phyloP scores from a whole-genome alignment of 106 monocot genomes.

The Gastrodia elata region DNA sequence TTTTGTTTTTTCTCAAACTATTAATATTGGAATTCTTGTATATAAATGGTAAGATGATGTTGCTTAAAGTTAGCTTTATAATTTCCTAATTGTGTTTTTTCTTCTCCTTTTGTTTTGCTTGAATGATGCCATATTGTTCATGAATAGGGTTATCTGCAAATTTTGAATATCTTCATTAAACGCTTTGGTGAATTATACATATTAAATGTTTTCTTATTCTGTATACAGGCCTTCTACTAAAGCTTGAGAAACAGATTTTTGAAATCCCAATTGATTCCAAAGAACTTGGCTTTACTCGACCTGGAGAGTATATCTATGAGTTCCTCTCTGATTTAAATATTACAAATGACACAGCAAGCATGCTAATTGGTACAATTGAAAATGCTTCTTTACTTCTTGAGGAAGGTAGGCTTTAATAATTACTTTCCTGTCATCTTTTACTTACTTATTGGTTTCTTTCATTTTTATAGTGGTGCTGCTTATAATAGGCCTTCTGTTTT shows the following conservation, averaged over 20 bases:
- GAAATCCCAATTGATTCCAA: conserved; percentile 75
- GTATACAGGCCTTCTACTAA: conserved; percentile 73
- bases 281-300: conserved; percentile 76
- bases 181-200: too few relatives aligned
- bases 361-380: conserved; percentile 87
- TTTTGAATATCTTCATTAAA: background rate
- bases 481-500: background rate
- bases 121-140: background rate
- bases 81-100: background rate
- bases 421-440: background rate
- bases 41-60: background rate
- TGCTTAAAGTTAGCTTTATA: background rate
- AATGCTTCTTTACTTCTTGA: conserved; percentile 75
- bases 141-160: background rate
- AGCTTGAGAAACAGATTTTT: conserved; percentile 66
- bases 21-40: background rate
- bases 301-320: conserved; percentile 82
- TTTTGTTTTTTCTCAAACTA: background rate
- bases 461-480: background rate
- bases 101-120: background rate
- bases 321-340: conserved; percentile 89
- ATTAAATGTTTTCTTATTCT: too few relatives aligned
- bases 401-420: conserved; percentile 47
- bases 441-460: background rate
- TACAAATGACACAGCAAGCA: conserved; percentile 69